These are phyloP conservation scores for Rhodotorula taiwanensis DNA, from an alignment of 768 basidiomycete species.

Conservation along the genomic window DNA sequence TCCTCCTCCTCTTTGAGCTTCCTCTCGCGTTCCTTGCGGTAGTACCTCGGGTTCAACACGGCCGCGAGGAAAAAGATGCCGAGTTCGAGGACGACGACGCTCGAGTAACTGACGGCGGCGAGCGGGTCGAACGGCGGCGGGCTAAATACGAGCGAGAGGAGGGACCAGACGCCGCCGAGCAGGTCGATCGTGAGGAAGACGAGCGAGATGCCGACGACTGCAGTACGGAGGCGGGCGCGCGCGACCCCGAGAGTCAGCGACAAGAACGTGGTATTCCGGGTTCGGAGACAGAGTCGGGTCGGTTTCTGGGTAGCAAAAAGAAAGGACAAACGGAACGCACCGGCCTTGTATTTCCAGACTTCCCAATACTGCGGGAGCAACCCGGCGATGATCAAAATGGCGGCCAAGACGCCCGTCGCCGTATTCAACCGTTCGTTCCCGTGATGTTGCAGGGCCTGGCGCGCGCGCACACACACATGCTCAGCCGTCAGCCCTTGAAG, in stretches of 20 bases:
- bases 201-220: slow-evolving; percentile 64
- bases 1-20: background rate
- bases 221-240: too few species aligned
- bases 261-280: too few species aligned
- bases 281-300: background rate
- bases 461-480: too few species aligned
- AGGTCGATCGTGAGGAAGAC: slow-evolving; percentile 54
- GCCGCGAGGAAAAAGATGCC: slow-evolving; percentile 57
- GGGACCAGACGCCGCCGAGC: slow-evolving; percentile 62
- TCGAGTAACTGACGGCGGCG: slow-evolving; percentile 57
- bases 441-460: slow-evolving; percentile 47
- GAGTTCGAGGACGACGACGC: slow-evolving; percentile 60
- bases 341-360: slow-evolving; percentile 56
- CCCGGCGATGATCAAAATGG: slow-evolving; percentile 51
- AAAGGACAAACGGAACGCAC: background rate
- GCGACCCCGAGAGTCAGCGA: too few species aligned
- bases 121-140: slow-evolving; percentile 58
- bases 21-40: background rate
- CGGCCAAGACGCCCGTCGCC: slow-evolving; percentile 59
- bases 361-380: slow-evolving; percentile 64
- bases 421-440: slow-evolving; percentile 48
- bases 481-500: background rate
- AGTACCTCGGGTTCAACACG: slow-evolving; percentile 57
- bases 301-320: too few species aligned
- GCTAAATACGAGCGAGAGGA: slow-evolving; percentile 59